Percentiles rank a stretch among this genome's conserved stretches.
Conservation (phyloP, 805 yeast species). For the Candida saitoana region DNA sequence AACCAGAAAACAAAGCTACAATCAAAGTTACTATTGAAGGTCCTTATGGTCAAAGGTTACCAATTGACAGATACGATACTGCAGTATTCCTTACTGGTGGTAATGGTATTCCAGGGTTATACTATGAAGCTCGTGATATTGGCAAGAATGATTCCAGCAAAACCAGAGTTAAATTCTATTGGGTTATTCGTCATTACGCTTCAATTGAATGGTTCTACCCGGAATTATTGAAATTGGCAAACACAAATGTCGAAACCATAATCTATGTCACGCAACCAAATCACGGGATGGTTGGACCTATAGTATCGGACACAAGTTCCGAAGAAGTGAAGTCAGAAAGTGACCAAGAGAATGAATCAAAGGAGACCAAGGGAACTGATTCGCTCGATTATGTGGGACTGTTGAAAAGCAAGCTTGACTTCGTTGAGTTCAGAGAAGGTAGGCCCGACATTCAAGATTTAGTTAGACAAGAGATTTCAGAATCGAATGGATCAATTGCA, state of each 20-base stretch:
- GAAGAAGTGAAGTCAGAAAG: neutral
- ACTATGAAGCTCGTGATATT: constrained; percentile 26
- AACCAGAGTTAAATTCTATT: constrained; percentile 25
- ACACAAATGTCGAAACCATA: constrained; percentile 31
- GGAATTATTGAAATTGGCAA: constrained; percentile 31
- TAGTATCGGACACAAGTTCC: neutral
- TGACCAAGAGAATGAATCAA: constrained; percentile 17
- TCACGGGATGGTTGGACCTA: constrained; percentile 5
- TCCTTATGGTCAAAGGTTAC: constrained; percentile 33
- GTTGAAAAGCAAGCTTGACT: constrained; percentile 15
- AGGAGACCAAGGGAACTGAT: constrained; percentile 17
- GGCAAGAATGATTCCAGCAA: constrained; percentile 2
- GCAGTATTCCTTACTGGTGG: constrained; percentile 34
- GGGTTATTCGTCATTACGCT: constrained; percentile 39
- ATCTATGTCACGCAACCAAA: constrained; percentile 40
- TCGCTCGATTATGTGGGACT: neutral
- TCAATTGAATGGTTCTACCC: constrained; percentile 37
- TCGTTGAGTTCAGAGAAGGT: constrained; percentile 39
- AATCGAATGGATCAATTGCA: constrained; percentile 36
- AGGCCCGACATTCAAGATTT: constrained; percentile 35
- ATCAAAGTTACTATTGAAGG: constrained; percentile 37
- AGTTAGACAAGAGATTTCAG: constrained; percentile 31
- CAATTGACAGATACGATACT: constrained; percentile 28
- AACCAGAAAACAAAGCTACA: constrained; percentile 20
- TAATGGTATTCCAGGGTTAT: constrained; percentile 40